Percentiles rank a stretch among this genome's conserved stretches.
phyloP scores from a whole-genome alignment of 352 stramenopile genomes.

The Thalassiosira livingstoniorum region DNA sequence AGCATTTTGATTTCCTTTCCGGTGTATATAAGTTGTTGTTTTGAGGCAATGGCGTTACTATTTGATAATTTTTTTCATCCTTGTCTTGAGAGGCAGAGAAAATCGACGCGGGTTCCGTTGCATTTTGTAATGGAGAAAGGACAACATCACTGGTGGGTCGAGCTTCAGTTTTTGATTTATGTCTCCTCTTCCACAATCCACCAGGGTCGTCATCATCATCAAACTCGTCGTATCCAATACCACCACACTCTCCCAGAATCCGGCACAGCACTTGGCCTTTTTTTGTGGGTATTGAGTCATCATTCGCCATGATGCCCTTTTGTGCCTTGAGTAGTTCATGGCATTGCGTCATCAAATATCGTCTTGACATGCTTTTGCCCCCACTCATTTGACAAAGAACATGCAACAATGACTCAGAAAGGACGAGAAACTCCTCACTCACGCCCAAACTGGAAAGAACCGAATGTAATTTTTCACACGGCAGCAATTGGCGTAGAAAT shows the following conservation, averaged over 20 bases:
- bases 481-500: slow-evolving; percentile 55
- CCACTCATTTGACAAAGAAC: slow-evolving; percentile 34
- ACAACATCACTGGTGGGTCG: background rate
- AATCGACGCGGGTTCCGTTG: background rate
- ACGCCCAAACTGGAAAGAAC: slow-evolving; percentile 24
- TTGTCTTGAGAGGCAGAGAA: background rate
- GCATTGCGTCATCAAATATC: slow-evolving; percentile 39
- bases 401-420: slow-evolving; percentile 22
- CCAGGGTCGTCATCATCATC: slow-evolving; percentile 38
- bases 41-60: background rate
- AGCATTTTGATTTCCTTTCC: background rate
- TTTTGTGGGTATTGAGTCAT: background rate
- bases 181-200: slow-evolving; percentile 23
- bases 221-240: slow-evolving; percentile 23
- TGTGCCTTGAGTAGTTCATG: slow-evolving; percentile 24
- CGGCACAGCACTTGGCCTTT: slow-evolving; percentile 8
- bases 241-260: slow-evolving; percentile 38
- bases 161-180: background rate
- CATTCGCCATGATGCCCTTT: background rate
- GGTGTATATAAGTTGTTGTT: too few relatives aligned
- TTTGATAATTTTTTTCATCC: background rate
- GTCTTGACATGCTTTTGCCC: slow-evolving; percentile 31
- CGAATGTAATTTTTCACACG: slow-evolving; percentile 12
- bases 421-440: slow-evolving; percentile 37
- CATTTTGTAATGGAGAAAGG: background rate